phyloP scores from a whole-genome alignment of 2,329 filamentous ascomycete genomes.

The Aspergillus pseudoglaucus region DNA sequence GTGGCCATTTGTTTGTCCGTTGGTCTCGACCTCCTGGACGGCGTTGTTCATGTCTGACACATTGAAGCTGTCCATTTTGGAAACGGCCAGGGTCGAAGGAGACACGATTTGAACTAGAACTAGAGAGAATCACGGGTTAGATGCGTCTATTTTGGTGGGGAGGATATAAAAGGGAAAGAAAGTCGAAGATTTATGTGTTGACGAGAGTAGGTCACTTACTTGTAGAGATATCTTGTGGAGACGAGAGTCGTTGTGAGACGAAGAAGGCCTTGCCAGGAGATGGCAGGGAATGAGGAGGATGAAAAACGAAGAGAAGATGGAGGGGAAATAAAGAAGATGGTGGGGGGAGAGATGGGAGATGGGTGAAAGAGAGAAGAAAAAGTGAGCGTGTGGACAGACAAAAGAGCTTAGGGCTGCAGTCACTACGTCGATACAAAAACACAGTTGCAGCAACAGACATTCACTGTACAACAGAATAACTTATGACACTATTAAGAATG shows the following conservation, averaged over 20 bases:
- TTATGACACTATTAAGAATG: background rate
- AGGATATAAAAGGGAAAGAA: background rate
- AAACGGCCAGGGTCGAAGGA: too few relatives aligned
- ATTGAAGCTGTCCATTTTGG: conserved; percentile 16
- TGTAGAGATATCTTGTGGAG: background rate
- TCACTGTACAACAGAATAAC: background rate
- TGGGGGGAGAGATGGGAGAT: background rate
- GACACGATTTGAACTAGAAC: background rate
- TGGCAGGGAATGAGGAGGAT: background rate
- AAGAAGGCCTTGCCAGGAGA: conserved; percentile 1
- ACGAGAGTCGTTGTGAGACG: background rate
- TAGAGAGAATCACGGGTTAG: background rate
- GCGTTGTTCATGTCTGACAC: conserved; percentile 15
- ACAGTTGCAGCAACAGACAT: background rate
- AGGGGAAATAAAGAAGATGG: conserved; percentile 1
- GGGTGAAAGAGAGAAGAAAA: conserved; percentile 2
- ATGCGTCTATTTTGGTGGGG: too few relatives aligned
- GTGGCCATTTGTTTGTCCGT: conserved; percentile 5
- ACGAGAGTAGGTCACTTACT: background rate
- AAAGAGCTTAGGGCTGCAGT: background rate
- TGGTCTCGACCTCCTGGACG: conserved; percentile 11
- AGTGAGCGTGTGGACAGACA: background rate
- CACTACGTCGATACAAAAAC: background rate
- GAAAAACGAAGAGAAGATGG: background rate
- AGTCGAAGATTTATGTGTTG: too few relatives aligned